These are phyloP conservation scores for rapeseed (Brassica napus) DNA, from an alignment of 345 rosid species.

Conservation along the genomic window DNA sequence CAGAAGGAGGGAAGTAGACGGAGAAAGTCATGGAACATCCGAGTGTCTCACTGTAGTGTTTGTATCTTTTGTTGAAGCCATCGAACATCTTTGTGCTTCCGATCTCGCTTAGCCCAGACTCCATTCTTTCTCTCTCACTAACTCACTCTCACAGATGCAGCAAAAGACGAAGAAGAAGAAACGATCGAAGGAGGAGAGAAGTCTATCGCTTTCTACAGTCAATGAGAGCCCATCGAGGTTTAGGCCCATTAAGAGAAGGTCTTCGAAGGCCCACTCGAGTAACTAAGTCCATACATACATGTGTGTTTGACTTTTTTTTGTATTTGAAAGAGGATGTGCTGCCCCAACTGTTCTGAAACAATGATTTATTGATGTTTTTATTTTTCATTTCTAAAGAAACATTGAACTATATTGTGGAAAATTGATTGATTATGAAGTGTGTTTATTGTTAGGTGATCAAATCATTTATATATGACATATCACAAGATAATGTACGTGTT, in stretches of 20 bases:
- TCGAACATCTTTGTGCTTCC: slow-evolving; percentile 84
- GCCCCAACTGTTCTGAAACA: neutral
- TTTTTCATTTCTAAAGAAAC: neutral
- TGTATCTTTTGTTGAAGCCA: slow-evolving; percentile 87
- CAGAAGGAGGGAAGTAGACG: slow-evolving; percentile 79
- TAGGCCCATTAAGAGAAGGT: neutral
- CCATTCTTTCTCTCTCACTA: slow-evolving; percentile 43
- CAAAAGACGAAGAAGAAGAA: neutral
- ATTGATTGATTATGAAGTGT: neutral
- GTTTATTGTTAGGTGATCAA: neutral
- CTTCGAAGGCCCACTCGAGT: slow-evolving; percentile 12
- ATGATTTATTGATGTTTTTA: neutral
- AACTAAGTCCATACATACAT: neutral
- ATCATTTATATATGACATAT: neutral
- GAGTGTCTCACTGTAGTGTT: slow-evolving; percentile 75
- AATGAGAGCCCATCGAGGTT: neutral
- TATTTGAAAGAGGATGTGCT: neutral
- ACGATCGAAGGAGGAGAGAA: neutral
- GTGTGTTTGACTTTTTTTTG: neutral
- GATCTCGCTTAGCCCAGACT: slow-evolving; percentile 63
- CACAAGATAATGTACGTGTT: neutral
- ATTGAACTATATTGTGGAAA: neutral
- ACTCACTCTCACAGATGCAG: neutral
- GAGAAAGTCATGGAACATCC: slow-evolving; percentile 88
- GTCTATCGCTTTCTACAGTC: slow-evolving; percentile 35